These are phyloP conservation scores for Parathielavia hyrcaniae DNA, from an alignment of 495 filamentous ascomycete genomes.

Conservation along the genomic window DNA sequence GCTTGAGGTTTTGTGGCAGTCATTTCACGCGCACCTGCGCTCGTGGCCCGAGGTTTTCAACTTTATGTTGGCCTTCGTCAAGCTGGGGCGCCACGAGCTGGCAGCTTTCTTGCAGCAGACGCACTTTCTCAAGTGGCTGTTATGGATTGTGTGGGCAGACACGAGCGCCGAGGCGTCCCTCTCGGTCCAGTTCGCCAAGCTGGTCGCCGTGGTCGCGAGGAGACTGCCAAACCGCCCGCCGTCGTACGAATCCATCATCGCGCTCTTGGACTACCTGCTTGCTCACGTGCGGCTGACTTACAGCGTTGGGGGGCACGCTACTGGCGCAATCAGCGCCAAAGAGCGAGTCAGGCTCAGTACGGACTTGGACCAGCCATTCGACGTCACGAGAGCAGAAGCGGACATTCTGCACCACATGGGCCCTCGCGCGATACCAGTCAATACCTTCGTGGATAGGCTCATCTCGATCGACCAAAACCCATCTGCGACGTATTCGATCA, in stretches of 20 bases:
- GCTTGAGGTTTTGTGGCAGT: slow-evolving; percentile 51
- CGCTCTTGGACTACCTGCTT: slow-evolving; percentile 48
- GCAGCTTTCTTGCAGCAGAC: slow-evolving; percentile 48
- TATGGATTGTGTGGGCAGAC: slow-evolving; percentile 61
- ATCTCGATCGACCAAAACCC: slow-evolving; percentile 45
- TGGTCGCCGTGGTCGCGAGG: slow-evolving; percentile 43
- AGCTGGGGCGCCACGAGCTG: slow-evolving; percentile 50
- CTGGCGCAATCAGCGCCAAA: slow-evolving; percentile 2
- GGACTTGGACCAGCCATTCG: slow-evolving; percentile 28
- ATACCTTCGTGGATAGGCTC: slow-evolving; percentile 48
- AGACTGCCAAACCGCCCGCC: slow-evolving; percentile 46
- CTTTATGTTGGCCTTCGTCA: slow-evolving; percentile 55
- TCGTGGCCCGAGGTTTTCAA: slow-evolving; percentile 80
- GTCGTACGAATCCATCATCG: slow-evolving; percentile 49
- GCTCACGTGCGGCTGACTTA: slow-evolving; percentile 37
- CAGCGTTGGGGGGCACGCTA: slow-evolving; percentile 1
- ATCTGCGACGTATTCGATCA: slow-evolving; percentile 38
- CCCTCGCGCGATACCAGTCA: slow-evolving; percentile 26
- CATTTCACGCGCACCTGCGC: slow-evolving; percentile 50
- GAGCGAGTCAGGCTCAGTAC: slow-evolving; percentile 25
- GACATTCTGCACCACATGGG: slow-evolving; percentile 41
- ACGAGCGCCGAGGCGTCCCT: slow-evolving; percentile 33
- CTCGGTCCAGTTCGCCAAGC: slow-evolving; percentile 36
- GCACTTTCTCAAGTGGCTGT: slow-evolving; percentile 48
- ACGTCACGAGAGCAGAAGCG: slow-evolving; percentile 37